Percentiles rank a stretch among this genome's conserved stretches.
Conservation (phyloP, 345 rosid species). For the Arabidopsis arenosa region DNA sequence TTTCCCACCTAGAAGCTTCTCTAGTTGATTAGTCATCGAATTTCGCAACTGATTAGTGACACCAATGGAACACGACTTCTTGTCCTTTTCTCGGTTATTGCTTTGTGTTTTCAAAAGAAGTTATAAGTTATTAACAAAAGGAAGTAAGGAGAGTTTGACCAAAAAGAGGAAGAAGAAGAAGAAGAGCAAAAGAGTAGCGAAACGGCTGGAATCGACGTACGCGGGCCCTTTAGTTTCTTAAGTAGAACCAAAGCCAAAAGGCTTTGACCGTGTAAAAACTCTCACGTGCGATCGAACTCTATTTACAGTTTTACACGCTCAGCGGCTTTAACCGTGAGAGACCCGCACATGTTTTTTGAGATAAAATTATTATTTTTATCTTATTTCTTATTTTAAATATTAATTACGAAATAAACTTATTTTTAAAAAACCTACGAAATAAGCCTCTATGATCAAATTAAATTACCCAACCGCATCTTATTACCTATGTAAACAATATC, state of each 20-base stretch:
- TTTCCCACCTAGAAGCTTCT: conserved; percentile 8
- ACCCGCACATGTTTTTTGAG: not conserved
- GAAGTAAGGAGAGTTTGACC: not conserved
- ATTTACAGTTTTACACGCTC: not conserved
- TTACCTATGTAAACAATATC: no score
- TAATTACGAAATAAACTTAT: not conserved
- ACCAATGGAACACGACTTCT: not conserved
- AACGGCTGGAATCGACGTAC: not conserved
- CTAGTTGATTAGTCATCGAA: not conserved
- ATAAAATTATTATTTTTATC: no score
- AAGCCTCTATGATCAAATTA: no score
- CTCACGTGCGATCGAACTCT: not conserved
- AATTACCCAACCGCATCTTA: no score
- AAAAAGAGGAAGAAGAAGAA: not conserved
- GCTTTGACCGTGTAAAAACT: not conserved
- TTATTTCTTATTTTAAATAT: no score
- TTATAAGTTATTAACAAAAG: not conserved
- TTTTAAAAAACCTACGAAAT: no score
- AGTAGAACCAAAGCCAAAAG: not conserved
- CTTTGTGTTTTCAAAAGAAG: not conserved
- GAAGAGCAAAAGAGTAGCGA: not conserved
- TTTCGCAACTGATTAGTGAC: not conserved
- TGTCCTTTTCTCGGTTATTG: not conserved
- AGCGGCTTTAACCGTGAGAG: not conserved
- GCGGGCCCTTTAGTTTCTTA: not conserved